Percentiles rank a stretch among this genome's conserved stretches.
Evolutionary conservation across 2,329 filamentous ascomycete species (phyloP).

Genomic region (Paecilomyces dactylethromorphus): DNA sequence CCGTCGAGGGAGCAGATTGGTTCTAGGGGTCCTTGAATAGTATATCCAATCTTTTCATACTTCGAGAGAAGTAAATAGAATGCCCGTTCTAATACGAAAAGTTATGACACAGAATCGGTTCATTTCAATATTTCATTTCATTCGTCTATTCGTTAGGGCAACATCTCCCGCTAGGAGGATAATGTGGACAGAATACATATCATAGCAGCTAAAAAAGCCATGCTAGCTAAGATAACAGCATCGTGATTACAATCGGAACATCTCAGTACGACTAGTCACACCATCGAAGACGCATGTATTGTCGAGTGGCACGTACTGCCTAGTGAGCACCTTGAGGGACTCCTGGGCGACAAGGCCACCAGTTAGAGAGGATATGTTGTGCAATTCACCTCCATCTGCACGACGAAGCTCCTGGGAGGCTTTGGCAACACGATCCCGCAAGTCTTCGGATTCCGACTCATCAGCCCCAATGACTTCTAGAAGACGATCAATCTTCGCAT

Average conservation of each 20-base stretch:
- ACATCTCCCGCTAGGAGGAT: neutral
- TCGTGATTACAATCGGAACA: constrained; percentile 38
- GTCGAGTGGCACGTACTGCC: constrained; percentile 59
- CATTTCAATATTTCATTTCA: neutral
- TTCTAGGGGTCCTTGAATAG: no score
- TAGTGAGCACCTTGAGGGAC: constrained; percentile 73
- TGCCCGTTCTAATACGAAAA: neutral
- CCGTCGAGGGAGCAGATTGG: no score
- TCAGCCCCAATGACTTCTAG: constrained; percentile 28
- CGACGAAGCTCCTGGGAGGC: constrained; percentile 64
- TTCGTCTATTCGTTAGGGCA: neutral
- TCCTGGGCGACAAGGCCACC: constrained; percentile 97
- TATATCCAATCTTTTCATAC: no score
- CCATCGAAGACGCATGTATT: constrained; percentile 60
- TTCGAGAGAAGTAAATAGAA: no score
- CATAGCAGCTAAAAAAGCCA: neutral
- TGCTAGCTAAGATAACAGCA: neutral
- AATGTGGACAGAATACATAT: neutral
- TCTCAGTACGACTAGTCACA: constrained; percentile 48
- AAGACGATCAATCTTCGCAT: constrained; percentile 20
- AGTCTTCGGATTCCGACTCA: constrained; percentile 41
- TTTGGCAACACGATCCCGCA: constrained; percentile 46
- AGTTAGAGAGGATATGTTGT: constrained; percentile 81
- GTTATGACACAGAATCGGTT: neutral
- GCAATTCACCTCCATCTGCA: constrained; percentile 76